A percentile compares a stretch with the other conserved stretches of the same genome.
These are phyloP conservation scores for Tuber indicum DNA, from an alignment of 495 filamentous ascomycete genomes.

Conservation along the genomic window DNA sequence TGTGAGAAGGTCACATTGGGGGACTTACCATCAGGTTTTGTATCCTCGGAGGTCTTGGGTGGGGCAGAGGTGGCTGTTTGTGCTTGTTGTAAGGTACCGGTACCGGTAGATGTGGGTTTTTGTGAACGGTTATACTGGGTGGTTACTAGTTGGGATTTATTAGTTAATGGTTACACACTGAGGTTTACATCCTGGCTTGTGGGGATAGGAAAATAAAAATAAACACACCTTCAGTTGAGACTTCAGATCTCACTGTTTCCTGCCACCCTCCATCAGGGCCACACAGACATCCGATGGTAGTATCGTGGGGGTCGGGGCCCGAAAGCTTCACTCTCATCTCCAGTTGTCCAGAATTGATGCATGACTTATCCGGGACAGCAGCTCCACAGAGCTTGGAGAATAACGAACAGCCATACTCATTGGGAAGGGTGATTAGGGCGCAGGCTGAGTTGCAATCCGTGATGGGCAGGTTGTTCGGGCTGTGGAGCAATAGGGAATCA, in stretches of 20 bases:
- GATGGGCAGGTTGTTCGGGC: not conserved
- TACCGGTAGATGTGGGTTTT: not conserved
- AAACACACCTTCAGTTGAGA: not conserved
- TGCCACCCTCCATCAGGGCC: not conserved
- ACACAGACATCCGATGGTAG: not conserved
- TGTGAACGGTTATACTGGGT: not conserved
- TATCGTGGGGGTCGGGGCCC: not conserved
- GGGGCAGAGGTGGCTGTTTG: not conserved
- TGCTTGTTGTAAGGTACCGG: not conserved
- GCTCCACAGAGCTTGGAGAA: not conserved
- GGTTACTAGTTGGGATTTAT: not conserved
- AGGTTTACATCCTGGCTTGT: not conserved
- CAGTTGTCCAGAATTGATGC: not conserved
- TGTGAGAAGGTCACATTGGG: not conserved
- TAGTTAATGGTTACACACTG: not conserved
- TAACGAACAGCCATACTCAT: not conserved
- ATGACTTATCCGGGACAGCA: not conserved
- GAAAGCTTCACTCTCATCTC: not conserved
- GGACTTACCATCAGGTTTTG: not conserved
- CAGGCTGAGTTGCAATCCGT: not conserved
- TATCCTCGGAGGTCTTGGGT: not conserved
- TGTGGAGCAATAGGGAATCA: not conserved
- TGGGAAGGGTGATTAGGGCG: not conserved
- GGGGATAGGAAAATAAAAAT: not conserved
- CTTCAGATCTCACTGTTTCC: not conserved